Evolutionary conservation across 2,329 filamentous ascomycete genomes (phyloP), one percentile per base, ranked within the genome.

Genomic region (Nigrospora sphaerica): DNA sequence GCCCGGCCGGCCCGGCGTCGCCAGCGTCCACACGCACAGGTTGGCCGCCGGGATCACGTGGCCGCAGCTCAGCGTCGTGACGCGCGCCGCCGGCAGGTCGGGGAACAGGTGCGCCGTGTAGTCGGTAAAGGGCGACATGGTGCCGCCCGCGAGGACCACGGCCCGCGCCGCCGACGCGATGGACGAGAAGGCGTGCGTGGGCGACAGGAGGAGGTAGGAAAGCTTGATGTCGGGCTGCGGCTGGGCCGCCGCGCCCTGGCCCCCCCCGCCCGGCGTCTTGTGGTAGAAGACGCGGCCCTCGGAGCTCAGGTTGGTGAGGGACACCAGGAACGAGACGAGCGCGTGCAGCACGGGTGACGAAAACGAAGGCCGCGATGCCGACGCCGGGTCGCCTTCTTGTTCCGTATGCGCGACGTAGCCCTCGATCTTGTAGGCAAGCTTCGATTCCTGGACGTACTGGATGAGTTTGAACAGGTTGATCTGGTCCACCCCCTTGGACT

Each of bases 101-200:
- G 92, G 87, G 51, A 98, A 93, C 0, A 98, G 74, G 57, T 96
- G 88, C 4, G 85, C 77, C 33, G 78, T 83, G 65, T 95, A 98
- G 67, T 97, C 93, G 19, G 85, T 80, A 71, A 97, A 95, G 0
- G 93, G 93, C 3, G 93, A 95, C 93, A 98, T 97, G 23, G 93
- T 98, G 18, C 93, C 93, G 48, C 93, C 93, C 0, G 91, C 93
- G 4, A 98, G 72, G 37, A 98, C 85, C 4, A 98, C 86, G 2
- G 92, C 88, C 48, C 90, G 78, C 1, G 93, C 89, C 51, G 86
- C 83, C 31, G 88, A 82, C 2, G 92, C 88, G 44, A 97, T 86
- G 12, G 91, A 86, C 9, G 85, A 85, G 65, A 98, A 97, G 54
- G 95, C 88, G 57, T 92, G 83, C 0, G 91, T 91, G 0, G 93